Percentiles rank a stretch among this genome's conserved stretches.
phyloP scores from a whole-genome alignment of 495 filamentous ascomycete genomes.

The Penicillium cosmopolitanum region DNA sequence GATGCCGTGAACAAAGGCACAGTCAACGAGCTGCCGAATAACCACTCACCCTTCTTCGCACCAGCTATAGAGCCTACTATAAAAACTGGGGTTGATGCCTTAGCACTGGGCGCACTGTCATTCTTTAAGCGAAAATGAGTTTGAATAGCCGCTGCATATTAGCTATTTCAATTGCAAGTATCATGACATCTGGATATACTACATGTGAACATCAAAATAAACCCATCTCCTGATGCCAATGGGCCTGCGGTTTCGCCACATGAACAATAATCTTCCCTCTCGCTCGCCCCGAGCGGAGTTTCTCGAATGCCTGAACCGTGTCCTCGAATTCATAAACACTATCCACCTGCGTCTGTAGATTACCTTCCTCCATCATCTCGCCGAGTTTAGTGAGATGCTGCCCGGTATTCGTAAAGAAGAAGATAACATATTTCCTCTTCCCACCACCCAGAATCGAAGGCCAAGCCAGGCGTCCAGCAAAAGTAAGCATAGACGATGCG shows the following conservation, averaged over 20 bases:
- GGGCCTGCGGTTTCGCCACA: constrained; percentile 39
- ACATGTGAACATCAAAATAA: background rate
- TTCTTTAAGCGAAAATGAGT: constrained; percentile 35
- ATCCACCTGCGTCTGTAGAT: constrained; percentile 64
- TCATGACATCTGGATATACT: background rate
- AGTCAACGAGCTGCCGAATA: constrained; percentile 48
- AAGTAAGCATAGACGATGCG: constrained; percentile 30
- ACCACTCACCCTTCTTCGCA: constrained; percentile 64
- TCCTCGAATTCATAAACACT: constrained; percentile 64
- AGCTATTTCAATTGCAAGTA: constrained; percentile 3
- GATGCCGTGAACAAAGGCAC: constrained; percentile 48
- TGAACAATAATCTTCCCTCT: constrained; percentile 74
- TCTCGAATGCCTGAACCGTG: constrained; percentile 64
- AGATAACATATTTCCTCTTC: constrained; percentile 54
- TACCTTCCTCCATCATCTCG: constrained; percentile 63
- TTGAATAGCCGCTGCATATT: no score
- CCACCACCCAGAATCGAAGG: constrained; percentile 69
- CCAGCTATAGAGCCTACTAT: constrained; percentile 66
- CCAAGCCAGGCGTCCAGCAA: constrained; percentile 36
- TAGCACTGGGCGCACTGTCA: constrained; percentile 57
- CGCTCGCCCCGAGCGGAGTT: constrained; percentile 61
- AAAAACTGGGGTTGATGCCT: constrained; percentile 55
- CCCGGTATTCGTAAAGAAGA: constrained; percentile 41
- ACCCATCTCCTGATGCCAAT: constrained; percentile 4
- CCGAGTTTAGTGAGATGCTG: constrained; percentile 59